These are phyloP conservation scores for Chlorella ohadii DNA, from an alignment of 139 green algal species.

Conservation along the genomic window DNA sequence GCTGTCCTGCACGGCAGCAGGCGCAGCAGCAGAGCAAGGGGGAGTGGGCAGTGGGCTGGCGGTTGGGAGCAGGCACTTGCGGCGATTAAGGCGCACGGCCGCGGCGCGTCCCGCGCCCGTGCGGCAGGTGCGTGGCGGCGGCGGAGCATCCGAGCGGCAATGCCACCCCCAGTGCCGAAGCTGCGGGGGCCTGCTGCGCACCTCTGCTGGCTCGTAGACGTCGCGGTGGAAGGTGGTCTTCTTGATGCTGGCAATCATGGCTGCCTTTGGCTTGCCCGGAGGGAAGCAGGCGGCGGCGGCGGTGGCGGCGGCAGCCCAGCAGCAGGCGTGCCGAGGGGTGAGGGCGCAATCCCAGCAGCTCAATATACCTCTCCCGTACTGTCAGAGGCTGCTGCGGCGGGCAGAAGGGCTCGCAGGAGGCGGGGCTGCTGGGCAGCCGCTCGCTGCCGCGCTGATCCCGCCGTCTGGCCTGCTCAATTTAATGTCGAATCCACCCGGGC, in stretches of 20 bases:
- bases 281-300: not conserved
- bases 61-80: too few species aligned
- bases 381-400: too few species aligned
- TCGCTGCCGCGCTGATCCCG: not conserved
- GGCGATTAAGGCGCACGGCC: too few species aligned
- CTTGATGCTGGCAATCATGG: constrained; percentile 30
- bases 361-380: too few species aligned
- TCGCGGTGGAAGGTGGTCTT: constrained; percentile 54
- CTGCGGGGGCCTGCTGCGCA: constrained; percentile 29
- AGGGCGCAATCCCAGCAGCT: too few species aligned
- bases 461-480: too few species aligned
- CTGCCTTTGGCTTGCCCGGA: not conserved
- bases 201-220: constrained; percentile 85
- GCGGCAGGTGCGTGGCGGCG: too few species aligned
- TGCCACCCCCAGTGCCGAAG: too few species aligned
- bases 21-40: not conserved
- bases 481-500: too few species aligned
- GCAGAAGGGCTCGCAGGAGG: not conserved
- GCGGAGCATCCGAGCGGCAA: not conserved
- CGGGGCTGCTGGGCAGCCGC: not conserved
- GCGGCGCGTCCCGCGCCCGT: too few species aligned
- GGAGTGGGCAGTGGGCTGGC: too few species aligned
- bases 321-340: too few species aligned
- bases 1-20: constrained; percentile 65
- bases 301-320: not conserved